A percentile compares a stretch with the other conserved stretches of the same genome.
These are phyloP conservation scores for Jaapia argillacea DNA, from an alignment of 768 basidiomycete genomes.

Conservation along the genomic window DNA sequence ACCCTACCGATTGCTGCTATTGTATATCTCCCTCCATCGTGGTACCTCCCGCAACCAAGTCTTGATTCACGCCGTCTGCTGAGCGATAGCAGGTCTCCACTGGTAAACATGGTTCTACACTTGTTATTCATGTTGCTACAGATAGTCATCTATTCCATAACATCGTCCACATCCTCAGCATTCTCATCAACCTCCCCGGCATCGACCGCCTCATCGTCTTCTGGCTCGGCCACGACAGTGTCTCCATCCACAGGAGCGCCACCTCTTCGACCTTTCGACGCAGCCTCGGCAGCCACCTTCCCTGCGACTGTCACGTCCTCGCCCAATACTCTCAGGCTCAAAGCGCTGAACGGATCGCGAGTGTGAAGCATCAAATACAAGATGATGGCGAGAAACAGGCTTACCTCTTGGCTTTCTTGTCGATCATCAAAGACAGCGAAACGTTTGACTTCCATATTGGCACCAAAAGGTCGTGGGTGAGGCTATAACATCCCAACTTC, in stretches of 20 bases:
- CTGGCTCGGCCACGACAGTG: not conserved
- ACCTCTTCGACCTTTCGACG: too few relatives aligned
- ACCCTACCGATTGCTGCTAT: too few relatives aligned
- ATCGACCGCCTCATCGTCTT: not conserved
- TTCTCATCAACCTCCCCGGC: not conserved
- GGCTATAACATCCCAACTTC: constrained; percentile 27
- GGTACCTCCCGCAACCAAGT: too few relatives aligned
- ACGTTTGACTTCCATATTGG: constrained; percentile 93
- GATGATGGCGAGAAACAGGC: constrained; percentile 7
- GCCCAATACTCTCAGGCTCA: constrained; percentile 80
- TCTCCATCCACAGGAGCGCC: too few relatives aligned
- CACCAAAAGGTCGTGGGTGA: constrained; percentile 75
- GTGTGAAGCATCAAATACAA: not conserved
- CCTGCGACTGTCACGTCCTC: constrained; percentile 58
- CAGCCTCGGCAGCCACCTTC: constrained; percentile 1
- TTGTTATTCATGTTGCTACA: not conserved
- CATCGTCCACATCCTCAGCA: not conserved
- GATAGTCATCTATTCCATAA: not conserved
- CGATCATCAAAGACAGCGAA: constrained; percentile 86
- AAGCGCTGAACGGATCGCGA: constrained; percentile 41
- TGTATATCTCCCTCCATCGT: too few relatives aligned
- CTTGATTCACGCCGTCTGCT: too few relatives aligned
- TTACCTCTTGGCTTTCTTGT: constrained; percentile 94
- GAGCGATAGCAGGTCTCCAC: too few relatives aligned
- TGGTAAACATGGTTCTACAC: too few relatives aligned